Evolutionary conservation across 106 monocot genomes (phyloP).

Genomic region (Allium sativum): DNA sequence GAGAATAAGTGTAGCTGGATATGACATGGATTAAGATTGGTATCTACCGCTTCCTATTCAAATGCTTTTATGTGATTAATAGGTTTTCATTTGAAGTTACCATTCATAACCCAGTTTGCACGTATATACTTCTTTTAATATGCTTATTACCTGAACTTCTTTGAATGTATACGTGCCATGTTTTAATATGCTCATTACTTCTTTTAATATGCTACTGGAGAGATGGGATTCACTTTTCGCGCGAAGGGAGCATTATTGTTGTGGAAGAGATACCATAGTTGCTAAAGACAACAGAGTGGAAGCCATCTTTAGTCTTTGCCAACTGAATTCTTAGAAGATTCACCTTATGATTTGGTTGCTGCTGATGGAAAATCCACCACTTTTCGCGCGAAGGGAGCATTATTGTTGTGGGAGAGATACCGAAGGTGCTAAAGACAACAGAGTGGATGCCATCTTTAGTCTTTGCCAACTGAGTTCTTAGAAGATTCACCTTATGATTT

Average conservation of each 20-base stretch:
- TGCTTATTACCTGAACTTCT: too few species aligned
- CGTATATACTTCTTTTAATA: too few species aligned
- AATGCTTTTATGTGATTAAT: too few species aligned
- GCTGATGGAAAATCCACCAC: too few species aligned
- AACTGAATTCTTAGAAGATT: conserved; percentile 71
- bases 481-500: conserved; percentile 71
- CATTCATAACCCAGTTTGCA: too few species aligned
- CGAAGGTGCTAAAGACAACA: conserved; percentile 54
- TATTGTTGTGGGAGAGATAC: conserved; percentile 54
- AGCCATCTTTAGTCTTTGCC: conserved; percentile 58
- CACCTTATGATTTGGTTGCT: conserved; percentile 60
- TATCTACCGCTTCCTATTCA: too few species aligned
- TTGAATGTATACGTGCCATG: too few species aligned
- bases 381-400: conserved; percentile 65
- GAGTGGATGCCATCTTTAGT: conserved; percentile 66
- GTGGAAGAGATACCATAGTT: conserved; percentile 58
- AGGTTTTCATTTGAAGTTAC: too few species aligned
- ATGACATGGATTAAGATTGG: too few species aligned
- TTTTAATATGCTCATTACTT: too few species aligned
- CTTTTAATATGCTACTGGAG: too few species aligned
- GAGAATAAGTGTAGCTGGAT: too few species aligned
- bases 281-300: conserved; percentile 60
- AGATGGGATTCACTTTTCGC: conserved; percentile 55
- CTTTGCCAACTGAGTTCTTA: conserved; percentile 61
- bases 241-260: conserved; percentile 68